Evolutionary conservation across 129 eudicot species (phyloP), one percentile per base, ranked within the genome.

Genomic region (Dittrichia graveolens): DNA sequence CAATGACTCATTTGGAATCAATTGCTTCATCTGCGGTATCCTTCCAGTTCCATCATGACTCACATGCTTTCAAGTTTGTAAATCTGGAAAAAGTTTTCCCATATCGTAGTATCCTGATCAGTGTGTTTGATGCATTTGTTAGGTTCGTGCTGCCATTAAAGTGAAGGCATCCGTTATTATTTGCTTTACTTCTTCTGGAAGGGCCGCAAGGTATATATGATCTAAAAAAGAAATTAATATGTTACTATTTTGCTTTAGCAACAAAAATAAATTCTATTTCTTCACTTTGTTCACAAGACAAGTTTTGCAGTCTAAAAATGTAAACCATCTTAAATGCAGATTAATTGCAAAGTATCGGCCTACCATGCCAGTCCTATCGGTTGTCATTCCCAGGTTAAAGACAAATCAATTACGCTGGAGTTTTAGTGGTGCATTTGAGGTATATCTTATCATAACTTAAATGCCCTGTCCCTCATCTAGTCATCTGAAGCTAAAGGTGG

Each of bases 391-490:
- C 4, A 76, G 88, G 78, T 80, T 88, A 47, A 85, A 85, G 62
- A 88, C 88, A 15, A 83, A 88, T 69, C 95, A 88, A 60, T 54
- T 88, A 8, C 44, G 67, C 7, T 88, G 95, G 95, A 88, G 90
- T 65, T 88, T 88, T 64, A 88, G 79, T 65, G 95, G 95, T 14
- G 90, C 95, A 74, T 88, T 88, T 78, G 95, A 88, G 90, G 92
- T 87, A 81, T 69, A 11, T 41, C 14, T 4, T 61, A n/a, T 24
- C 31, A 24, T 24, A 24, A 24, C 31, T 24, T 24, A 24, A 24
- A 24, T 24, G 31, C 31, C 31, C 31, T 24, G 31, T 24, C 31
- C 31, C 31, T 24, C 31, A 24, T 24, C 31, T 24, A 0, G 31
- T 24, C 31, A 24, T 24, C 31, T 24, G 2, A 24, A 24, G 31